A percentile compares a stretch with the other conserved stretches of the same genome.
Evolutionary conservation across 768 basidiomycete genomes (phyloP).

Genomic region (Psilocybe tampanensis): DNA sequence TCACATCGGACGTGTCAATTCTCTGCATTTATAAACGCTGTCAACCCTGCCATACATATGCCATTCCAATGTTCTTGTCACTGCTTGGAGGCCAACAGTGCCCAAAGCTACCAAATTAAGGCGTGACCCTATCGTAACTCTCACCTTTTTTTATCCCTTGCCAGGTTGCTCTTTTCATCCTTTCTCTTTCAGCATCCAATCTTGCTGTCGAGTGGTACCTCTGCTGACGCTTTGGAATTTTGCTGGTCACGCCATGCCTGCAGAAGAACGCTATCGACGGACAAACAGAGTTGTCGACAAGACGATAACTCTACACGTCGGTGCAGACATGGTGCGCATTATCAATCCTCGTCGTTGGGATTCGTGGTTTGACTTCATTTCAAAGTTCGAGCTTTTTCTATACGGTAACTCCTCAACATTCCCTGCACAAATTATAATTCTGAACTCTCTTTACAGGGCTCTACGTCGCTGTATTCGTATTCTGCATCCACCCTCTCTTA

Average conservation of each 20-base stretch:
- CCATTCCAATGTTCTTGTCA: too few relatives aligned
- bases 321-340: constrained; percentile 15
- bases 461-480: constrained; percentile 13
- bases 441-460: constrained; percentile 8
- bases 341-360: background rate
- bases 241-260: constrained; percentile 4
- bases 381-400: constrained; percentile 20
- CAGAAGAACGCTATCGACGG: background rate
- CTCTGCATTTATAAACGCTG: constrained; percentile 11
- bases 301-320: constrained; percentile 10
- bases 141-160: background rate
- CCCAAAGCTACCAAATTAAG: constrained; percentile 12
- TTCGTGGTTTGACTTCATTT: background rate
- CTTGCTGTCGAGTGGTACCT: background rate
- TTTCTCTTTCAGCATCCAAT: background rate
- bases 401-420: constrained; percentile 14
- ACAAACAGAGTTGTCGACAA: background rate
- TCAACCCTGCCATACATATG: constrained; percentile 7
- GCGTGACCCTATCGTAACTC: constrained; percentile 2
- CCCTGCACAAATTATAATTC: background rate
- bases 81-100: constrained; percentile 11
- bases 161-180: background rate
- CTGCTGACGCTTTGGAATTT: background rate
- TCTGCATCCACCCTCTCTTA: constrained; percentile 15
- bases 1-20: background rate